phyloP scores from a whole-genome alignment of 2,329 filamentous ascomycete genomes.

The Pseudogymnoascus sp. region DNA sequence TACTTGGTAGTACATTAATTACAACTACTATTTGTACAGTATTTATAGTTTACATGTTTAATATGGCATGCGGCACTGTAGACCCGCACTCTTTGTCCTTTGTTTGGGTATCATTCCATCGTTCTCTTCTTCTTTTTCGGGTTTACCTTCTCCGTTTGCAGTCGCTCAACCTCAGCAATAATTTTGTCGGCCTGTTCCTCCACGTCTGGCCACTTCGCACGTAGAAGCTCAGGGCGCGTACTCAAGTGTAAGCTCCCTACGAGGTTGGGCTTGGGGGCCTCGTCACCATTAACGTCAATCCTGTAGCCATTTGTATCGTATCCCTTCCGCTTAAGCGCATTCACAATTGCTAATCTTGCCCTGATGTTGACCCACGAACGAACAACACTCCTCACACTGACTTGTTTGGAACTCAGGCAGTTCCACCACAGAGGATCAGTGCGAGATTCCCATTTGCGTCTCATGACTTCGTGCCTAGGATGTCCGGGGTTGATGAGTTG shows the following conservation, averaged over 20 bases:
- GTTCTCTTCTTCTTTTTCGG: background rate
- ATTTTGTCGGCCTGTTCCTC: background rate
- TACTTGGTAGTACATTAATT: background rate
- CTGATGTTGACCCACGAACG: conserved; percentile 37
- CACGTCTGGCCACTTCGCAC: background rate
- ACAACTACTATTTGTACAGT: background rate
- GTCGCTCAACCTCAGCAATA: background rate
- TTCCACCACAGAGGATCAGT: conserved; percentile 39
- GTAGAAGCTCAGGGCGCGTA: background rate
- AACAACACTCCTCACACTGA: conserved; percentile 34
- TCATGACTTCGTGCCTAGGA: conserved; percentile 31
- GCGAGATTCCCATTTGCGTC: conserved; percentile 29
- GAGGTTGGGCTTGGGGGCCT: background rate
- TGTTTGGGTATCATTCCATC: background rate
- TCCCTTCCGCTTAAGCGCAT: conserved; percentile 37
- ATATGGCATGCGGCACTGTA: background rate
- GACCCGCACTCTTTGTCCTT: conserved; percentile 10
- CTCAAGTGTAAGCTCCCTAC: background rate
- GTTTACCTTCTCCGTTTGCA: background rate
- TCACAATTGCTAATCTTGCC: conserved; percentile 35
- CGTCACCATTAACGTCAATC: background rate
- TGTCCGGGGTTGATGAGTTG: conserved; percentile 17
- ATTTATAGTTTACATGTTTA: conserved; percentile 1
- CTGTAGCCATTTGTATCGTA: conserved; percentile 29
- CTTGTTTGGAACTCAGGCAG: conserved; percentile 27